Base-by-base conservation (phyloP, 495 filamentous ascomycete genomes). In the Achaetomiella virescens region DNA sequence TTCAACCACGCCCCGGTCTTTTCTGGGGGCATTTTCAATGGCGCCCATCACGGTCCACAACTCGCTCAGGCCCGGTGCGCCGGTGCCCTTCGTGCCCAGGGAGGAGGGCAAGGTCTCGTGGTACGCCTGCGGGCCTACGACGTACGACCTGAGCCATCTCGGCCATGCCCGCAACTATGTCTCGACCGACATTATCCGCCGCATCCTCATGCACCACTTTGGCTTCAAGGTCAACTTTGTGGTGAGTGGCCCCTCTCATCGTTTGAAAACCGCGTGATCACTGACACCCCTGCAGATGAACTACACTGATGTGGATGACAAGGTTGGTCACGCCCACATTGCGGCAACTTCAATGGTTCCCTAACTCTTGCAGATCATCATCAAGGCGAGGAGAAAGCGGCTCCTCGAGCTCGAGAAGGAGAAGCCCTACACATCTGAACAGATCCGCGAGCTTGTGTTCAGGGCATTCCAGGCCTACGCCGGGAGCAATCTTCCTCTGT, bases 71-170 rank as follows among this genome's bases (percentile, higher is more conserved):
- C 80, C 77, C 31, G 76, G 85, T 52, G 70, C 73, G 12, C 88
- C 91, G 71, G 84, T 83, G 15, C 80, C 81, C 2, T 96, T 96
- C 61, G 73, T 88, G 22, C 91, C 91, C 10, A 74, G 86, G 40
- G 84, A 91, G 65, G 74, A 79, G 20, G 86, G 82, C 52, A 86
- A 86, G 60, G 81, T 95, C 2, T 85, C 81, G 4, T 96, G 91
- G 90, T 96, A 96, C 72, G 86, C 81, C 41, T 95, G 90, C 74
- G 90, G 92, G 1, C 92, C 92, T 45, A 97, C 92, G 10, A 90
- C 95, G 17, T 97, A 95, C 68, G 91, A 95, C 67, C 86, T 90
- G 72, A 81, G 87, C 54, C 90, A 96, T 80, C 70, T 96, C 37
- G 92, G 91, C 21, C 91, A 96, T 72, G 57, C 60, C 20, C 77